Base-by-base conservation (phyloP, 2,329 filamentous ascomycete genomes). In the Pseudodiploospora longispora region DNA sequence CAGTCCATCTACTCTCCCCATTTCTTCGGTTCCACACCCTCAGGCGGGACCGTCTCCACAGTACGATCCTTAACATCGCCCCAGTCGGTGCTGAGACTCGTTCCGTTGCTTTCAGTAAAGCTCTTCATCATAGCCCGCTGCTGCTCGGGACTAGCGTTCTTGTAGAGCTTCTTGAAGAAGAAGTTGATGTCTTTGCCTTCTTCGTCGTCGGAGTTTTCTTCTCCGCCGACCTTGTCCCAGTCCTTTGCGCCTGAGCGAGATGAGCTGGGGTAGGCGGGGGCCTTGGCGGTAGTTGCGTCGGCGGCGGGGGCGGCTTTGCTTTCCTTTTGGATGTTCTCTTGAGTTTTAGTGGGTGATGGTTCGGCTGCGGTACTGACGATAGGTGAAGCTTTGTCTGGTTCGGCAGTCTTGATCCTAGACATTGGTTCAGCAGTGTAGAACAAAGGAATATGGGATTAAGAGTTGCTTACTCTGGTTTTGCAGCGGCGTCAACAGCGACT, bases 81-180 rank as follows among this genome's bases (percentile, higher is more conserved):
- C 93, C 93, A 98, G 61, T 91, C 88, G 0, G 93, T 98, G 64
- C 88, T 96, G 40, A 98, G 69, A 3, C 86, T 78, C 0, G 93
- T 98, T 4, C 93, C 93, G 54, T 94, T 93, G 64, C 90, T 96
- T 72, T 98, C 91, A 10, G 81, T 75, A 58, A 87, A 97, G 59
- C 87, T 95, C 78, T 98, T 98, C 80, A 94, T 87, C 93, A 98
- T 98, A 6, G 93, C 93, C 2, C 89, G 80, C 59, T 82, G 81
- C 47, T 87, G 87, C 55, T 98, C 91, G 0, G 83, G 79, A 40
- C 84, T 81, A 0, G 87, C 82, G 32, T 71, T 73, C 50, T 84
- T 80, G 67, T 91, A 97, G 2, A 98, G 71, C 57, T 85, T 82
- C 72, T 94, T 93, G 73, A 98, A 98, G 68, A 96, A 97, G 8